Percentiles rank a stretch among this genome's conserved stretches.
Conservation (phyloP, 257 asterid genomes). For the Ilex aquifolium region DNA sequence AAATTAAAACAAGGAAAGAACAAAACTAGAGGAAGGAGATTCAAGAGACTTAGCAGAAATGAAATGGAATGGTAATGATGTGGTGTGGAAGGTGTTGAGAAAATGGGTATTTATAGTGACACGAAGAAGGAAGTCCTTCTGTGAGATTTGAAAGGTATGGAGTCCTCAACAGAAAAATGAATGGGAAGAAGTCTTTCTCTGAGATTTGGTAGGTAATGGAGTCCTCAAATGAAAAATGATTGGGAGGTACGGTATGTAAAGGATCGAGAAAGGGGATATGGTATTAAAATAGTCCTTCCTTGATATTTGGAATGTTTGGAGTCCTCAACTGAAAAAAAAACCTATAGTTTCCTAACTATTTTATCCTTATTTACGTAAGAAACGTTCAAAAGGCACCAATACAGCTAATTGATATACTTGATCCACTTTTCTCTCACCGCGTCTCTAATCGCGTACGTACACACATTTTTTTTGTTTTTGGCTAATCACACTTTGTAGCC, state of each 20-base stretch:
- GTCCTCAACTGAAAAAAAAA: constrained; percentile 36
- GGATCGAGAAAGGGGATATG: too few relatives aligned
- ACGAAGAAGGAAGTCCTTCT: constrained; percentile 36
- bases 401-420: background rate
- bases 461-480: too few relatives aligned
- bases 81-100: background rate
- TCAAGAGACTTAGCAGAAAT: background rate
- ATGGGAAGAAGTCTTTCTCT: constrained; percentile 36
- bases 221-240: constrained; percentile 32
- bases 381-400: constrained; percentile 1
- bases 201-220: constrained; percentile 23
- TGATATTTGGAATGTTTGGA: constrained; percentile 26
- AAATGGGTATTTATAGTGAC: constrained; percentile 37
- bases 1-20: background rate
- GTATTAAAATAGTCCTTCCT: constrained; percentile 26
- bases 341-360: background rate
- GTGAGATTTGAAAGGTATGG: constrained; percentile 25
- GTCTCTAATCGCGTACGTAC: too few relatives aligned
- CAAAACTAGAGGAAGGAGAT: background rate
- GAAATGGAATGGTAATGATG: background rate
- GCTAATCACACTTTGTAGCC: too few relatives aligned
- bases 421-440: constrained; percentile 1
- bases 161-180: constrained; percentile 33
- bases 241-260: too few relatives aligned
- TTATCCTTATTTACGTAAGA: background rate